Base-by-base conservation (phyloP, 352 stramenopile species). In the Phytophthora fragariaefolia region DNA sequence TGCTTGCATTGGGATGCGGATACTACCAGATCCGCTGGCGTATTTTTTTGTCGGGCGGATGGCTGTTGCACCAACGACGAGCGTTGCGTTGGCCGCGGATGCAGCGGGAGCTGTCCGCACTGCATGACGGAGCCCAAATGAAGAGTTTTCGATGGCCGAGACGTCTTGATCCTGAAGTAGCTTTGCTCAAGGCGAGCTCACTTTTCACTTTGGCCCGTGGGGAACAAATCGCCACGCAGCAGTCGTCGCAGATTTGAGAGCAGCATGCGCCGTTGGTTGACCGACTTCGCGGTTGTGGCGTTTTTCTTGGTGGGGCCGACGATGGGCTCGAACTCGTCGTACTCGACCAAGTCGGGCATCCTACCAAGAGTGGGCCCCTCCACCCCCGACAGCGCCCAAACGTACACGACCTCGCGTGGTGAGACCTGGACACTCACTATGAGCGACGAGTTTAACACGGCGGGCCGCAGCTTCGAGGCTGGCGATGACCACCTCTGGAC, bases 401-500 rank as follows among this genome's bases (percentile, higher is more conserved):
- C 63, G 3, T 71, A 71, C 49, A 66, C 30, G 9, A 66, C 48
- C 3, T 71, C 63, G 2, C 12, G 63, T 46, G 83, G 85, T 1
- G 74, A 87, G 17, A 54, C 30, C 4, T 90, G 80, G 79, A 69
- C 87, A 12, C 69, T 93, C 22, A 78, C 88, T 5, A 90, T 92
- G 78, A 92, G 82, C 43, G 60, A 77, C 56, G 57, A 71, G 45
- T 71, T 70, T 56, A 71, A 71, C 38, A 71, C 61, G 17, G 66
- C 87, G 1, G 77, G 77, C 15, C 83, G 96, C 3, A 86, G 47
- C 3, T 98, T 98, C 72, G 53, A 85, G 32, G 90, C 98, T 46
- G 96, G 96, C 17, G 64, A 86, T 6, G 96, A 99, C 79, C 92
- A 97, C 30, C 77, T 93, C 32, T 99, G 96, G 96, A 98, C 93